Evolutionary conservation across 805 yeast genomes (phyloP), one percentile per base, ranked within the genome.

Genomic region (Yarrowia osloensis): DNA sequence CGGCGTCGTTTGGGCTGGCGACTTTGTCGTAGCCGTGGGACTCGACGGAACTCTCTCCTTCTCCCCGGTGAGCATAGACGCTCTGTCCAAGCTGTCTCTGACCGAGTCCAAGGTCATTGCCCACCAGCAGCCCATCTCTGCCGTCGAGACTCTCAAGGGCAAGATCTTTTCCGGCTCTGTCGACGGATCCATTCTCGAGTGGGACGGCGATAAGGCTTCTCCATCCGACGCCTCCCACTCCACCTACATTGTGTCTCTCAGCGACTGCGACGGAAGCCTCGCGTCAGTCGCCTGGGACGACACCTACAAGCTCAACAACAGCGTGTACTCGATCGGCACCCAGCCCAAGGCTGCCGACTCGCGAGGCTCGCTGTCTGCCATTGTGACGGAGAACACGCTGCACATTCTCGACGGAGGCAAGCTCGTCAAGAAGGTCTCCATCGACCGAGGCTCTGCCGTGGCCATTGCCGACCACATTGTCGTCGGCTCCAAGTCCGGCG

Each of bases 221-320:
- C 28, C 24, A 2, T 44, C 52, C 8, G 78, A 76, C 17, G 68
- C 80, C 8, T 70, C 71, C 1, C 98, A 93, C 76, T 74, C 83
- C 0, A 91, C 92, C 70, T 83, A 88, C 69, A 83, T 94, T 52
- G 86, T 85, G 37, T 66, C 71, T 28, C 68, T 67, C 28, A 62
- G 61, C 19, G 73, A 71, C 26, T 70, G 70, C 5, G 73, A 74
- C 13, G 76, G 74, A 0, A 73, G 76, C 0, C 72, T 85, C 21
- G 77, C 81, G 65, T 81, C 91, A n/a, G 80, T 86, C 22, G 96
- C 93, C 3, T 95, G 98, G 98, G 99, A 94, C 77, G 97, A 91
- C 74, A 85, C 85, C 15, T 72, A 92, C 54, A 85, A 83, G 73
- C 71, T 71, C 3, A 73, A 71, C 29, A 75, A 76, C 13, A 65